phyloP scores from a whole-genome alignment of 495 filamentous ascomycete genomes.

The Massariosphaeria phaeospora region DNA sequence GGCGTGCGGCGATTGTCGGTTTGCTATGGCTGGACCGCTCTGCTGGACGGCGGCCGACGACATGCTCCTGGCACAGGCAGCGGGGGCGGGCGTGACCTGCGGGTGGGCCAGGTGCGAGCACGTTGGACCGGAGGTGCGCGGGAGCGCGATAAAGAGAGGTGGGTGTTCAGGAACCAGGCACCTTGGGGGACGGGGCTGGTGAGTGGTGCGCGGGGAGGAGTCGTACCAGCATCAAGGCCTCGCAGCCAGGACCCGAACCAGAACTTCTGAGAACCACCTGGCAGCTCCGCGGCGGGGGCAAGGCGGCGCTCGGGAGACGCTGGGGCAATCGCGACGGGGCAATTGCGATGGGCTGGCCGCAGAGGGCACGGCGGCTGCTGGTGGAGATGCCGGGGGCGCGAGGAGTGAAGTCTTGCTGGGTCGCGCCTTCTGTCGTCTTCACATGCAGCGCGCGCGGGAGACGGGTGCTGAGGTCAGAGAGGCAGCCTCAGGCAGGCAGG shows the following conservation, averaged over 20 bases:
- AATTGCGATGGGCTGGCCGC: too few relatives aligned
- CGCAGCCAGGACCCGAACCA: too few relatives aligned
- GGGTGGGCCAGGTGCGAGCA: not conserved
- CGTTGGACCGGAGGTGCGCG: not conserved
- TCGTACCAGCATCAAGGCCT: conserved; percentile 1
- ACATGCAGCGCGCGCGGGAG: not conserved
- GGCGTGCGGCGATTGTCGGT: conserved; percentile 25
- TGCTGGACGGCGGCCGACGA: conserved; percentile 42
- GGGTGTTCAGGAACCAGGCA: not conserved
- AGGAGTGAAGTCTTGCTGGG: too few relatives aligned
- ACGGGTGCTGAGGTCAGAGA: not conserved
- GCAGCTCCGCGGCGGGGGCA: too few relatives aligned
- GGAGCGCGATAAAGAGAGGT: too few relatives aligned
- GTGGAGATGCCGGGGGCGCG: not conserved
- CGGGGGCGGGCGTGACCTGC: not conserved
- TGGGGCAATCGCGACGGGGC: too few relatives aligned
- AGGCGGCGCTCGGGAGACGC: too few relatives aligned
- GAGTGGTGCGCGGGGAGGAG: not conserved
- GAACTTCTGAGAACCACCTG: too few relatives aligned
- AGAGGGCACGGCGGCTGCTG: not conserved
- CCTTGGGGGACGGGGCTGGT: not conserved
- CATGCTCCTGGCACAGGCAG: conserved; percentile 8
- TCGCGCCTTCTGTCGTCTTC: too few relatives aligned
- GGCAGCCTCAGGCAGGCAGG: not conserved
- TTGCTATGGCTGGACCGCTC: conserved; percentile 34